Evolutionary conservation across 306 rosid species (phyloP), one percentile per base, ranked within the genome.

Genomic region (Quercus agrifolia): DNA sequence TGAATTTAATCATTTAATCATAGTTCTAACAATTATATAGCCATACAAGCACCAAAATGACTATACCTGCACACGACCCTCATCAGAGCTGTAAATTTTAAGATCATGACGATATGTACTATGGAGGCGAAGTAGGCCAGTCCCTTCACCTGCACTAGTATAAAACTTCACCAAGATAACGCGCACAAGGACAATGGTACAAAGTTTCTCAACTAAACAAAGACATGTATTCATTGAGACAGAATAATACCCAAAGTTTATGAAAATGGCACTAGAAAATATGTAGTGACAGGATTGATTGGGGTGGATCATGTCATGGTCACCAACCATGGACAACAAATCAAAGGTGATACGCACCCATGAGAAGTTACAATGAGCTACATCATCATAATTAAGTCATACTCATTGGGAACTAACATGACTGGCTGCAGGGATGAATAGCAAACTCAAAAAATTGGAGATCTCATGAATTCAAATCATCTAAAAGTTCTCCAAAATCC

Each of bases 11-110:
- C 2, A 8, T 41, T 41, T 41, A 41, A 41, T 41, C 46, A 41
- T 41, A 41, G 46, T 41, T 41, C 46, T 41, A 41, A 41, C 46
- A 31, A 27, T 41, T 55, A 63, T 63, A 71, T 66, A 79, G 33
- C 18, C 70, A 30, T 17, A 54, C 28, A 41, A 7, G 18, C 67
- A 12, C 72, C 62, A 67, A 49, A 73, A 41, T 77, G 4, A 55
- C 77, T 78, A 76, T 91, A 95, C 99, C 99, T 95, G 99, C 81
- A 95, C 99, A 71, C 99, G 99, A 20, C 99, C 99, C 91, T 95
- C 99, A 76, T 95, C 99, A 83, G 99, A 95, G 88, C 99, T 95
- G 80, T 95, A 95, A 81, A 95, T 95, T 87, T 95, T 95, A 28
- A 95, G 91, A 88, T 95, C 98, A 78, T 95, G 99, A 62, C 99